Conservation (phyloP, 2,329 filamentous ascomycete genomes). For the Stachybotrys elegans region DNA sequence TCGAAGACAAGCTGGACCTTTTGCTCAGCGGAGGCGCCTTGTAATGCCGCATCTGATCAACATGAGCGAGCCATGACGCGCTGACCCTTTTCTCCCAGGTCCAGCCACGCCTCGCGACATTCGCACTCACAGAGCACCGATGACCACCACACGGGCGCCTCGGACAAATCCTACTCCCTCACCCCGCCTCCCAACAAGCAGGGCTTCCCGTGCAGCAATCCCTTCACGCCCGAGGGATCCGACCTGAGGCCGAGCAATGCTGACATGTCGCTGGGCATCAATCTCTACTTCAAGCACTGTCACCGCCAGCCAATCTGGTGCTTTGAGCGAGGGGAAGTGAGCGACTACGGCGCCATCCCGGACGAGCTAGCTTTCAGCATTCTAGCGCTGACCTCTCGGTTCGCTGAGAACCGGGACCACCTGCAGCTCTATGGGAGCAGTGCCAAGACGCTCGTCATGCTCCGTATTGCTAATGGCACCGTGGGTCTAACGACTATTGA, state of each 20-base stretch:
- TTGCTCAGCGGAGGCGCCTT: slow-evolving; percentile 36
- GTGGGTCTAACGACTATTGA: slow-evolving; percentile 45
- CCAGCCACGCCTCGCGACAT: slow-evolving; percentile 19
- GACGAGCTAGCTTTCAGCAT: slow-evolving; percentile 38
- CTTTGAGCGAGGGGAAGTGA: slow-evolving; percentile 36
- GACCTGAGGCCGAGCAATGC: slow-evolving; percentile 21
- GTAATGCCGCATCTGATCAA: slow-evolving; percentile 12
- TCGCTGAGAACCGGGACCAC: slow-evolving; percentile 28
- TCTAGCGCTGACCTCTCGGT: slow-evolving; percentile 33
- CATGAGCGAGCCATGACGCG: slow-evolving; percentile 11
- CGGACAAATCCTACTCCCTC: slow-evolving; percentile 28
- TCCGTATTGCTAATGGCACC: slow-evolving; percentile 44
- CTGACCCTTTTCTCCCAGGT: slow-evolving; percentile 26
- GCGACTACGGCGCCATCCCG: slow-evolving; percentile 25
- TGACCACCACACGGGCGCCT: slow-evolving; percentile 20
- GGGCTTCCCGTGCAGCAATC: slow-evolving; percentile 15
- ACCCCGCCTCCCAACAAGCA: slow-evolving; percentile 20
- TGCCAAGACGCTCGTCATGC: slow-evolving; percentile 39
- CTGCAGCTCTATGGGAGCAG: slow-evolving; percentile 29
- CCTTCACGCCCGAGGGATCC: slow-evolving; percentile 17
- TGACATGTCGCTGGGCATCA: slow-evolving; percentile 29
- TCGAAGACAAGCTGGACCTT: slow-evolving; percentile 48
- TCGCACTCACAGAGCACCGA: slow-evolving; percentile 24
- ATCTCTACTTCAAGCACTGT: slow-evolving; percentile 37
- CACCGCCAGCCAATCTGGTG: slow-evolving; percentile 40